A percentile compares a stretch with the other conserved stretches of the same genome.
phyloP scores from a whole-genome alignment of 306 rosid species.

The Trifolium fragiferum region DNA sequence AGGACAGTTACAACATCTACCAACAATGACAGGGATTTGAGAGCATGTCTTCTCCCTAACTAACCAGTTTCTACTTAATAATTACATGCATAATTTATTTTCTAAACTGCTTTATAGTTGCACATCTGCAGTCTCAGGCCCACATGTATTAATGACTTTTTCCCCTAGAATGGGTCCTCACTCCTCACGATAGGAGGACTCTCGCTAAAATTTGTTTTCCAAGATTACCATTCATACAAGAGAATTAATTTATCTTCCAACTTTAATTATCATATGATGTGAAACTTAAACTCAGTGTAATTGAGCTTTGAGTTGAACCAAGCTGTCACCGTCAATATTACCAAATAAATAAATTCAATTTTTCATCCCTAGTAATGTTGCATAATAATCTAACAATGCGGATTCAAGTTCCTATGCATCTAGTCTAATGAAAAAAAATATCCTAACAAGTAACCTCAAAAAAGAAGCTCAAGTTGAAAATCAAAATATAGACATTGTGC shows the following conservation, averaged over 20 bases:
- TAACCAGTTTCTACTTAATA: background rate
- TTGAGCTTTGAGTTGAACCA: slow-evolving; percentile 5
- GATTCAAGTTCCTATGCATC: background rate
- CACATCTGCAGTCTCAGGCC: background rate
- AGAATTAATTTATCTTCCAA: background rate
- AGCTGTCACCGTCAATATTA: background rate
- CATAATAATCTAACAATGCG: background rate
- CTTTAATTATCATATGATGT: too few relatives aligned
- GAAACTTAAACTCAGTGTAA: slow-evolving; percentile 1
- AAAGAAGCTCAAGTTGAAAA: slow-evolving; percentile 1
- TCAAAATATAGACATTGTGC: slow-evolving; percentile 17
- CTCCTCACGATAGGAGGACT: background rate
- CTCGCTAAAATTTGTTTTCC: background rate
- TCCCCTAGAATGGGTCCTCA: background rate
- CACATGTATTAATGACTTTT: background rate
- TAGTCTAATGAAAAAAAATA: background rate
- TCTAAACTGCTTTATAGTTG: background rate
- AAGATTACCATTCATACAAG: background rate
- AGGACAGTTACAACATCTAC: background rate
- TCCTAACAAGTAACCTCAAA: background rate
- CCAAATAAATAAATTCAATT: background rate
- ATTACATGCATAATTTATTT: background rate
- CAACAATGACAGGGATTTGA: background rate
- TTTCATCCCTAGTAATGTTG: slow-evolving; percentile 8
- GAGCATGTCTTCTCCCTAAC: background rate